These are phyloP conservation scores for Sugiyamaella marilandica DNA, from an alignment of 805 yeast genomes.

Conservation along the genomic window DNA sequence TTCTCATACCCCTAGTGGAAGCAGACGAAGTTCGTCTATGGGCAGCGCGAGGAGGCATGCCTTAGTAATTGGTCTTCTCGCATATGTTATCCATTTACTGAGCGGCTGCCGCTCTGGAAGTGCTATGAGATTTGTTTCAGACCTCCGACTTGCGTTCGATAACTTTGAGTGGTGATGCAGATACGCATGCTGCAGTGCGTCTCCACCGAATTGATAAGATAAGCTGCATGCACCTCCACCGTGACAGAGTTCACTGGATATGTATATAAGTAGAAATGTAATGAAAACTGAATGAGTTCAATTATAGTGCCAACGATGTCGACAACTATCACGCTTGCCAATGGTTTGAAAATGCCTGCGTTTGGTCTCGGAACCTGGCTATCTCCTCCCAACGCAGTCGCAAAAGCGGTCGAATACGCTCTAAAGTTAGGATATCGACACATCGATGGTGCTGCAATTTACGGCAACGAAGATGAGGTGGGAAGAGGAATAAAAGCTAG, in stretches of 20 bases:
- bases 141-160: not conserved
- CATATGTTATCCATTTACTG: not conserved
- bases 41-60: not conserved
- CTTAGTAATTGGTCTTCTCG: not conserved
- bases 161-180: not conserved
- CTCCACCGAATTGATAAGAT: not conserved
- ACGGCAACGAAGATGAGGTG: conserved; percentile 52
- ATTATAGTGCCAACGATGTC: not conserved
- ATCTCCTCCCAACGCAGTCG: conserved; percentile 35
- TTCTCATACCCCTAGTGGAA: not conserved
- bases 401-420: conserved; percentile 41
- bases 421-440: conserved; percentile 55
- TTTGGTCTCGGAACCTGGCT: conserved; percentile 50
- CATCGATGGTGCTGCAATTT: conserved; percentile 56
- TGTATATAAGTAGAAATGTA: not conserved
- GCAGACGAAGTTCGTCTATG: not conserved
- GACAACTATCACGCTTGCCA: not conserved
- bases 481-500: conserved; percentile 52
- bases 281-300: no score
- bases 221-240: not conserved
- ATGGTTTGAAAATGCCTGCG: conserved; percentile 46
- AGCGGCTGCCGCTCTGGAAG: not conserved
- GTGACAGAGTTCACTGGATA: not conserved
- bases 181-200: not conserved
- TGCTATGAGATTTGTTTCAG: not conserved